Evolutionary conservation across 345 rosid species (phyloP).

Genomic region (Geranium brycei): DNA sequence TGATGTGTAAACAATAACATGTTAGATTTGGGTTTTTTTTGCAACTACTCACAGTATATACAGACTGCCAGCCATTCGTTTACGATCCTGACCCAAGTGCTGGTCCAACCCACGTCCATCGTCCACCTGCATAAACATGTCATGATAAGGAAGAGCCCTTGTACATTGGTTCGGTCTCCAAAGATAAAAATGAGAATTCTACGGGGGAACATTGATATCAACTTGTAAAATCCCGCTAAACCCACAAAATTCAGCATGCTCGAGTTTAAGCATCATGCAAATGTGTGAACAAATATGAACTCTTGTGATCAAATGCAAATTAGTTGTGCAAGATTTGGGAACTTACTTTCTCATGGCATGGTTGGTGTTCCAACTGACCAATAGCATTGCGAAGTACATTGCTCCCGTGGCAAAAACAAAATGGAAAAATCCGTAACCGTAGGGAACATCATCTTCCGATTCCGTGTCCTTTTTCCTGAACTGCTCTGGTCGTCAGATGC

Average conservation of each 20-base stretch:
- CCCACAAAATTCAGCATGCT: neutral
- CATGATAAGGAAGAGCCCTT: no score
- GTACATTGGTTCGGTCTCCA: neutral
- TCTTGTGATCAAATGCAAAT: no score
- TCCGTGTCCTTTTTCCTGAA: slow-evolving; percentile 37
- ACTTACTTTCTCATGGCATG: slow-evolving; percentile 64
- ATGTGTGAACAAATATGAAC: neutral
- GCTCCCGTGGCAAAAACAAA: slow-evolving; percentile 94
- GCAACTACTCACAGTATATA: slow-evolving; percentile 52
- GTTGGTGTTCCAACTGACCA: slow-evolving; percentile 91
- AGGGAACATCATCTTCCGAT: slow-evolving; percentile 59
- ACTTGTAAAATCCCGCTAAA: no score
- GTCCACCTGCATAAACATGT: slow-evolving; percentile 54
- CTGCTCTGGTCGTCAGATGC: slow-evolving; percentile 24
- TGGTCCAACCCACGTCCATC: slow-evolving; percentile 97
- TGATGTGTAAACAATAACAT: neutral
- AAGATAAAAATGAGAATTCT: no score
- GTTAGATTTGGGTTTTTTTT: no score
- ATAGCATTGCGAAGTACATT: slow-evolving; percentile 89
- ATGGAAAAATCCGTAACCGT: slow-evolving; percentile 95
- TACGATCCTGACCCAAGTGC: slow-evolving; percentile 87
- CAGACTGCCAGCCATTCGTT: slow-evolving; percentile 95
- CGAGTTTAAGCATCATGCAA: neutral
- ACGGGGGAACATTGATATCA: no score
- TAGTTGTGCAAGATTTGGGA: no score